Percentiles rank a stretch among this genome's conserved stretches.
These are phyloP conservation scores for Colletotrichum simmondsii DNA, from an alignment of 2,329 filamentous ascomycete genomes.

Conservation along the genomic window DNA sequence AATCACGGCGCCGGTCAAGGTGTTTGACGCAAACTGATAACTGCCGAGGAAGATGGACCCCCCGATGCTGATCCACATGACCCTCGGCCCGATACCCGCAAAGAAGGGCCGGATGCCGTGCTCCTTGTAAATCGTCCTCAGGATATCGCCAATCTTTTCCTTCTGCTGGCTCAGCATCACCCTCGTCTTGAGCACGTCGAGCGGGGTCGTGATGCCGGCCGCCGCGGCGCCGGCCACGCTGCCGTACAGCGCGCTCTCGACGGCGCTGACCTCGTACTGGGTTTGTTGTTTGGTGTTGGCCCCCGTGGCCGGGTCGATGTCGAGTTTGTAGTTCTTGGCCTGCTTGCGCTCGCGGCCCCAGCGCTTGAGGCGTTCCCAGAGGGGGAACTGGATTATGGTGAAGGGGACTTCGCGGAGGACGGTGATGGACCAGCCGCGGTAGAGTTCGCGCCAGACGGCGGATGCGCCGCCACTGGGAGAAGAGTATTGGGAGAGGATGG, in stretches of 20 bases:
- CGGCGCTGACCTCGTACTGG: slow-evolving; percentile 67
- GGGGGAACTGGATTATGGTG: slow-evolving; percentile 94
- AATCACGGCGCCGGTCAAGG: slow-evolving; percentile 59
- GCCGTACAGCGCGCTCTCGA: slow-evolving; percentile 87
- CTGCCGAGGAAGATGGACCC: slow-evolving; percentile 95
- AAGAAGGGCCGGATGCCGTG: slow-evolving; percentile 78
- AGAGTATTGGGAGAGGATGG: slow-evolving; percentile 69
- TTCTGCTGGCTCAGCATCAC: slow-evolving; percentile 88
- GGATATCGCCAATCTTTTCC: slow-evolving; percentile 67
- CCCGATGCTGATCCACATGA: slow-evolving; percentile 94
- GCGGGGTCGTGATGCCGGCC: slow-evolving; percentile 87
- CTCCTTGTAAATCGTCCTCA: slow-evolving; percentile 72
- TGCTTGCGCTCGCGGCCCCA: slow-evolving; percentile 62
- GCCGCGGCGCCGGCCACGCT: slow-evolving; percentile 86
- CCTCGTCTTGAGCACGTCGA: slow-evolving; percentile 96
- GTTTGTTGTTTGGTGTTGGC: slow-evolving; percentile 17
- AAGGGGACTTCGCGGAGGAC: slow-evolving; percentile 97
- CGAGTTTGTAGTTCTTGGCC: slow-evolving; percentile 15
- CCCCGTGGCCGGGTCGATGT: slow-evolving; percentile 7
- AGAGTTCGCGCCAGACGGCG: slow-evolving; percentile 83
- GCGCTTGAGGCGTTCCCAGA: slow-evolving; percentile 93
- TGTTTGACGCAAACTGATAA: slow-evolving; percentile 89
- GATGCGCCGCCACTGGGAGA: slow-evolving; percentile 50
- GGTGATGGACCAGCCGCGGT: slow-evolving; percentile 92
- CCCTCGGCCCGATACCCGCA: slow-evolving; percentile 80